Percentiles rank a stretch among this genome's conserved stretches.
phyloP scores from a whole-genome alignment of 306 rosid genomes.

The Pyrus pyrifolia region DNA sequence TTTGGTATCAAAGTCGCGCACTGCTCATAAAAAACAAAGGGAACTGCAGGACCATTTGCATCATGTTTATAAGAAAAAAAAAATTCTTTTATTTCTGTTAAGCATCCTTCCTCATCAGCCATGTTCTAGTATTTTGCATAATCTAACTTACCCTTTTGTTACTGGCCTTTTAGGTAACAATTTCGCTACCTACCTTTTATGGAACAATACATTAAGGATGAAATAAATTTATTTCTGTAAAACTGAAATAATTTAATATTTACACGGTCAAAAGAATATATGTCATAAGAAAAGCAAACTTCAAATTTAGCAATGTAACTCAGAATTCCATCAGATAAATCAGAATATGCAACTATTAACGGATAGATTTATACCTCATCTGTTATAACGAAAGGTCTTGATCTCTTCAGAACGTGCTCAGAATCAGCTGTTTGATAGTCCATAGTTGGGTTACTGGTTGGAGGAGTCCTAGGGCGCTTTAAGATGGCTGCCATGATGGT shows the following conservation, averaged over 20 bases:
- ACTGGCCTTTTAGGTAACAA: neutral
- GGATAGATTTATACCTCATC: constrained; percentile 63
- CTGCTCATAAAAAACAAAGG: neutral
- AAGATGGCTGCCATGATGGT: constrained; percentile 53
- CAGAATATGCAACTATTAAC: constrained; percentile 11
- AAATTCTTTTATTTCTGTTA: neutral
- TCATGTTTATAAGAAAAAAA: neutral
- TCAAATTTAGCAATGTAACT: constrained; percentile 8
- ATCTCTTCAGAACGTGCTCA: constrained; percentile 86
- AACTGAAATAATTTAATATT: neutral
- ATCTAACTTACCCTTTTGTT: neutral
- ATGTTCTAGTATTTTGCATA: neutral
- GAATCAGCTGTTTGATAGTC: constrained; percentile 99
- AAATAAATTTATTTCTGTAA: neutral
- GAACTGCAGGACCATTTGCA: constrained; percentile 5
- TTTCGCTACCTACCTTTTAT: neutral
- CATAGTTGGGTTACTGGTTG: constrained; percentile 77
- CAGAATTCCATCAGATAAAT: constrained; percentile 12
- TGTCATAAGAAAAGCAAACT: neutral
- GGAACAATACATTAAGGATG: neutral
- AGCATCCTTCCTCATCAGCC: neutral
- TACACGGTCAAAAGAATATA: neutral
- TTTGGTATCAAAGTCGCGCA: neutral
- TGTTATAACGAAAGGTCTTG: constrained; percentile 82
- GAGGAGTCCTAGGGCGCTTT: constrained; percentile 99